Evolutionary conservation across 2,329 filamentous ascomycete species (phyloP).

Genomic region (Cadophora malorum): DNA sequence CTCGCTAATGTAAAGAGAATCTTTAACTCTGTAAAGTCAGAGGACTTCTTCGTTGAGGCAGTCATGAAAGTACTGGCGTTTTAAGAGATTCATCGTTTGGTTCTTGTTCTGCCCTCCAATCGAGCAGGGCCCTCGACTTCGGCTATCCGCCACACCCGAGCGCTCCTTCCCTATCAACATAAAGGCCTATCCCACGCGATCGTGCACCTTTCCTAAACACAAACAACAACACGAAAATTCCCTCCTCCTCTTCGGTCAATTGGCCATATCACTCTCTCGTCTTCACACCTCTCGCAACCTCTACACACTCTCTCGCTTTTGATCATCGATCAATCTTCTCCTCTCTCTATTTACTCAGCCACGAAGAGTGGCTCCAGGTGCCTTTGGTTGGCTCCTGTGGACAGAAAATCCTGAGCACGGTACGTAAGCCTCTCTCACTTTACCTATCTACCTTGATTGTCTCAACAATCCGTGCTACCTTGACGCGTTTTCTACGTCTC

Average conservation of each 20-base stretch:
- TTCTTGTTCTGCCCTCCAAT: not conserved
- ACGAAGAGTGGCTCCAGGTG: conserved; percentile 12
- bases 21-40: not conserved
- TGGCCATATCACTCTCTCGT: conserved; percentile 6
- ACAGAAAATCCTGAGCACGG: not conserved
- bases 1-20: no score
- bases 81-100: not conserved
- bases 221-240: conserved; percentile 8
- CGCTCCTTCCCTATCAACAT: conserved; percentile 1
- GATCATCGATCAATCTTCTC: conserved; percentile 4
- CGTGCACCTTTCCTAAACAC: not conserved
- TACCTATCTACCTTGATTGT: not conserved
- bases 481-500: not conserved
- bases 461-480: not conserved
- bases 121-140: not conserved
- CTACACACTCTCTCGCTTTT: not conserved
- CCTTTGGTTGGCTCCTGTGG: conserved; percentile 14
- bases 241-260: conserved; percentile 3
- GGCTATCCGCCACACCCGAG: not conserved
- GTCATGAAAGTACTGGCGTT: not conserved
- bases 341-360: not conserved
- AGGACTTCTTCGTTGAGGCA: not conserved
- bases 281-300: not conserved
- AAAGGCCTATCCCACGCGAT: not conserved
- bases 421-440: not conserved